phyloP scores from a whole-genome alignment of 495 filamentous ascomycete species.

The Pyronema domesticum region DNA sequence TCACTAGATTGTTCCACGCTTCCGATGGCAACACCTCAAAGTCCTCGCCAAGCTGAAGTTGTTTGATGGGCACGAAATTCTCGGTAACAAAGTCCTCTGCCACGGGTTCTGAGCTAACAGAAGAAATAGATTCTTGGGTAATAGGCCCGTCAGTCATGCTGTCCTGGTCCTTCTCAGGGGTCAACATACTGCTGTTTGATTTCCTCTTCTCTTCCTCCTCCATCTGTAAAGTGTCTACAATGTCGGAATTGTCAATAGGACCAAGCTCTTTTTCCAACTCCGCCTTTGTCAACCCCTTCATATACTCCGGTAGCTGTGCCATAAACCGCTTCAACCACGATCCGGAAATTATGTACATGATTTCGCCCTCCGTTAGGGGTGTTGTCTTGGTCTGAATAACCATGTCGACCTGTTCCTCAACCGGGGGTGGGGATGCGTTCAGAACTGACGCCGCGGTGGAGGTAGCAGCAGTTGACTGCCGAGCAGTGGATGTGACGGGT shows the following conservation, averaged over 20 bases:
- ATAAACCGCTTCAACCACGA: conserved; percentile 63
- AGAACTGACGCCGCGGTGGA: conserved; percentile 11
- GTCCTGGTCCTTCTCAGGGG: background rate
- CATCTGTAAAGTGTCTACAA: conserved; percentile 25
- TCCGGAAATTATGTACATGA: conserved; percentile 60
- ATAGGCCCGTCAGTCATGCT: conserved; percentile 10
- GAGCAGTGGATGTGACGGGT: conserved; percentile 5
- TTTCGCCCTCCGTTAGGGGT: conserved; percentile 46
- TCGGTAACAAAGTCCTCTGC: conserved; percentile 15
- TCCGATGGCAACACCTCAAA: conserved; percentile 60
- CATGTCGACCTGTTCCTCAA: conserved; percentile 59
- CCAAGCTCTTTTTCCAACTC: conserved; percentile 51
- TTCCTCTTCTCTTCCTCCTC: conserved; percentile 6
- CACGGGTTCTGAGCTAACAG: conserved; percentile 5
- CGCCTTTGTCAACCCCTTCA: conserved; percentile 37
- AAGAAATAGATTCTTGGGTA: conserved; percentile 30
- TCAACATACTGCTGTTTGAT: background rate
- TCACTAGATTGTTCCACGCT: conserved; percentile 63
- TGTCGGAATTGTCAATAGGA: conserved; percentile 73
- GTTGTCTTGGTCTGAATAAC: conserved; percentile 40
- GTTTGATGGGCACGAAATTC: conserved; percentile 58
- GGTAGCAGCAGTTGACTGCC: conserved; percentile 7
- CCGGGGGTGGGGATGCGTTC: conserved; percentile 31
- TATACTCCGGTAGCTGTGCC: conserved; percentile 34
- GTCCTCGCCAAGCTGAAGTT: conserved; percentile 40